Percentiles rank a stretch among this genome's conserved stretches.
These are phyloP conservation scores for Alternaria arbusti DNA, from an alignment of 2,329 filamentous ascomycete species.

Conservation along the genomic window DNA sequence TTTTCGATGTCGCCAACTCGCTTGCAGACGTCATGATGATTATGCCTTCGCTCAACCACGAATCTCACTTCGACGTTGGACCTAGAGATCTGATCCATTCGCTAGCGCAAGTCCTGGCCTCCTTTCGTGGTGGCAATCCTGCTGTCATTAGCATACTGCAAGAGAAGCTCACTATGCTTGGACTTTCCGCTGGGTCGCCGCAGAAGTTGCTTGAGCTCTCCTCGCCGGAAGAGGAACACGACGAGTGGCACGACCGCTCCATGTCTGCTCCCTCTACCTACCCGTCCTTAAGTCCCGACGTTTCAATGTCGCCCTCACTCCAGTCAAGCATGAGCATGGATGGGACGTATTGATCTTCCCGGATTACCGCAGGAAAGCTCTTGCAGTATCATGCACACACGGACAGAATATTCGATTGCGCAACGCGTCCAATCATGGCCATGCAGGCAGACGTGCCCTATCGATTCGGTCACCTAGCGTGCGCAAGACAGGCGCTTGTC, in stretches of 20 bases:
- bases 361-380: background rate
- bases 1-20: slow-evolving; percentile 46
- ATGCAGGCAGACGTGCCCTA: background rate
- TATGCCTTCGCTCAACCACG: slow-evolving; percentile 41
- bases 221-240: slow-evolving; percentile 40
- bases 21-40: slow-evolving; percentile 48
- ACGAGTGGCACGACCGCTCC: slow-evolving; percentile 31
- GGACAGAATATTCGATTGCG: background rate
- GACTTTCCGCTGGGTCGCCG: slow-evolving; percentile 35
- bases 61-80: slow-evolving; percentile 38
- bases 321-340: slow-evolving; percentile 27
- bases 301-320: slow-evolving; percentile 19
- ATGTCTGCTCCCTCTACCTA: slow-evolving; percentile 27
- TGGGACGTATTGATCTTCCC: background rate
- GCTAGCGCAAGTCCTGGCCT: slow-evolving; percentile 36
- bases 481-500: background rate
- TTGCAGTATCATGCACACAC: background rate
- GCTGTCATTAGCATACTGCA: slow-evolving; percentile 44
- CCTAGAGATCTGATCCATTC: slow-evolving; percentile 45
- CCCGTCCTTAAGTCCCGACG: slow-evolving; percentile 4
- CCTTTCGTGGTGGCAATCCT: slow-evolving; percentile 43
- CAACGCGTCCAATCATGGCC: background rate
- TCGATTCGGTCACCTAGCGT: background rate
- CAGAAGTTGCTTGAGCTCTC: slow-evolving; percentile 40
- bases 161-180: slow-evolving; percentile 38